Base-by-base conservation (phyloP, 2,329 filamentous ascomycete species). In the Alternaria dauci region DNA sequence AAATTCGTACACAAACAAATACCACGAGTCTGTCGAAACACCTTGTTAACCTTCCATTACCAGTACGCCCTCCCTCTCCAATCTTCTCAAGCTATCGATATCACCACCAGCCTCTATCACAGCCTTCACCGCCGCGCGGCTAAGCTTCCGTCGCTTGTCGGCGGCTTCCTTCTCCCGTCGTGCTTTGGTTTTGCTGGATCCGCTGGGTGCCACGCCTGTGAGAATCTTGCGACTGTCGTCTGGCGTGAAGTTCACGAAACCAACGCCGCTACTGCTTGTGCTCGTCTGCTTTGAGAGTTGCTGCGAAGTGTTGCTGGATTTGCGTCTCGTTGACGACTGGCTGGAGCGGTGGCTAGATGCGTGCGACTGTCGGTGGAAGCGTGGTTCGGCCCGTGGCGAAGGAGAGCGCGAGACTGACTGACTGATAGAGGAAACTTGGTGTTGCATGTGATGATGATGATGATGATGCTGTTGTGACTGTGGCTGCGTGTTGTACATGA, bases 171-270 rank as follows among this genome's bases (percentile, higher is more conserved):
- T 91, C 78, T 98, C 94, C 52, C 95, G 83, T 56, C 93, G 83
- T n/a, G 93, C 93, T 77, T 97, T 97, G 8, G 95, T 98, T 86
- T 98, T 98, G 68, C 88, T 91, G 69, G 89, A 93, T 9, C 95
- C 95, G 66, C 90, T 94, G 1, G 94, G 94, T 46, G 95, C 95
- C 12, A 99, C 95, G 5, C 94, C 94, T 8, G 88, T 92, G 78
- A 99, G 87, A 43, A 99, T 89, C 74, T 91, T 87, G 14, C 86
- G 82, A 71, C 89, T 89, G 77, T 99, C 94, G 51, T 85, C 83
- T 0, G 93, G 89, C 1, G 94, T 97, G 79, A 91, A 97, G 78
- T 98, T 98, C 65, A 97, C 92, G 74, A 98, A 98, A 11, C 84
- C 86, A 14, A 83, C 82, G n/a, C 59, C 59, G 42, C 86, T 85